A percentile compares a stretch with the other conserved stretches of the same genome.
phyloP scores from a whole-genome alignment of 495 filamentous ascomycete genomes.

The Thozetella sp. region DNA sequence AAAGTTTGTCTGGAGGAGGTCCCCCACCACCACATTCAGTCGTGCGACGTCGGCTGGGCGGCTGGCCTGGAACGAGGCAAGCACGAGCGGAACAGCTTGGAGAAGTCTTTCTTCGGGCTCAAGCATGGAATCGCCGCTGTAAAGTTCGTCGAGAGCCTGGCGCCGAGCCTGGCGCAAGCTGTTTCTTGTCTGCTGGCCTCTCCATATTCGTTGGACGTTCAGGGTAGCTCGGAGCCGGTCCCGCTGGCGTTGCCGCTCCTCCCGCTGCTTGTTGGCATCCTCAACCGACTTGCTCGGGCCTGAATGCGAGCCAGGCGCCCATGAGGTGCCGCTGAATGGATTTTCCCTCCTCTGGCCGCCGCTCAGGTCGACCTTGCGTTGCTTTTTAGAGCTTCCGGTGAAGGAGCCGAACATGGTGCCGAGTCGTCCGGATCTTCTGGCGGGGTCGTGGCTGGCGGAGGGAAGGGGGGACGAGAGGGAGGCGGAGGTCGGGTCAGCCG shows the following conservation, averaged over 20 bases:
- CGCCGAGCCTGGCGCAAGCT: slow-evolving; percentile 60
- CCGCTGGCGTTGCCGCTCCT: slow-evolving; percentile 79
- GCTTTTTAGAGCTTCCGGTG: slow-evolving; percentile 81
- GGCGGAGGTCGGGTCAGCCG: background rate
- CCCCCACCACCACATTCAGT: slow-evolving; percentile 31
- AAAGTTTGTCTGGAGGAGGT: slow-evolving; percentile 32
- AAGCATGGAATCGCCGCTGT: slow-evolving; percentile 11
- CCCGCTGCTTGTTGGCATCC: slow-evolving; percentile 82
- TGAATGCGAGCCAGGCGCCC: slow-evolving; percentile 41
- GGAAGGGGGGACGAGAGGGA: background rate
- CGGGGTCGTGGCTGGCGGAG: background rate
- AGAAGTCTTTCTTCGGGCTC: slow-evolving; percentile 21
- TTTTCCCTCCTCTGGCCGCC: slow-evolving; percentile 77
- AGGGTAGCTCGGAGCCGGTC: slow-evolving; percentile 74
- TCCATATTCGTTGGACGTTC: slow-evolving; percentile 80
- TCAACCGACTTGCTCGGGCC: slow-evolving; percentile 78
- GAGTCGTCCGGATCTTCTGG: background rate
- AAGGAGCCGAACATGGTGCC: slow-evolving; percentile 83
- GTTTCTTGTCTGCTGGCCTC: slow-evolving; percentile 70
- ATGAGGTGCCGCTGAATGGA: slow-evolving; percentile 64
- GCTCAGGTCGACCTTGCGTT: slow-evolving; percentile 91
- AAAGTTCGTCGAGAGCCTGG: slow-evolving; percentile 66
- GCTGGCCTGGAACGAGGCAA: slow-evolving; percentile 27
- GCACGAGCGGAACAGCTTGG: slow-evolving; percentile 32
- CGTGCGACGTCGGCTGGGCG: slow-evolving; percentile 31